These are phyloP conservation scores for Durotheca rogersii DNA, from an alignment of 495 filamentous ascomycete species.

Conservation along the genomic window DNA sequence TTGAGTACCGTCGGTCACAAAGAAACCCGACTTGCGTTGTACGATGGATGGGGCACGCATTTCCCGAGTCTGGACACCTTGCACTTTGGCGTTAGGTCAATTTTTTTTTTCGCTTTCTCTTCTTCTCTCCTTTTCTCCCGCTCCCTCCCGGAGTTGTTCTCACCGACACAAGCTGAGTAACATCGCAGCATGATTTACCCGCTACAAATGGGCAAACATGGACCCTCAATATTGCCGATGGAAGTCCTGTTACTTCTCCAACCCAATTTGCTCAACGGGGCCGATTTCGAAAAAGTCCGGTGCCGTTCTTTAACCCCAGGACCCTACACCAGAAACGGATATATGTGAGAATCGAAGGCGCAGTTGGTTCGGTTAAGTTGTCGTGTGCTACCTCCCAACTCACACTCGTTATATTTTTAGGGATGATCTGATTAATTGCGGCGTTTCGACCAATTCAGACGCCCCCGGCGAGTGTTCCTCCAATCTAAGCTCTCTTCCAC, in stretches of 20 bases:
- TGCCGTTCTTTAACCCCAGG: conserved; percentile 13
- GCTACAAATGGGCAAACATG: no score
- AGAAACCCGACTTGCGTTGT: neutral
- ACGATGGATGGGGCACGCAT: conserved; percentile 4
- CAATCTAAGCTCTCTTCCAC: conserved; percentile 9
- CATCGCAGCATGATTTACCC: no score
- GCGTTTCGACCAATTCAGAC: conserved; percentile 14
- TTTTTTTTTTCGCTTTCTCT: no score
- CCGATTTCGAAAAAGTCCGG: conserved; percentile 3
- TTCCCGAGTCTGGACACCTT: conserved; percentile 24
- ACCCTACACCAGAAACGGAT: neutral
- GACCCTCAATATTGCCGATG: no score
- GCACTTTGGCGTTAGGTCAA: conserved; percentile 29
- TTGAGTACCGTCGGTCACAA: conserved; percentile 1
- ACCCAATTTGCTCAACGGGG: neutral
- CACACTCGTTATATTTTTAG: conserved; percentile 8
- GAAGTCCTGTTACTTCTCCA: neutral
- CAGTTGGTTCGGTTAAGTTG: conserved; percentile 19
- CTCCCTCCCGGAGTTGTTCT: no score
- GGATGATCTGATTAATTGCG: neutral
- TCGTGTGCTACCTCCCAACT: conserved; percentile 1
- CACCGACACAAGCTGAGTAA: no score
- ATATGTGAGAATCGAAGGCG: conserved; percentile 2
- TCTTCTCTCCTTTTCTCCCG: no score
- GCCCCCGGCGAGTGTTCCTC: conserved; percentile 8